Base-by-base conservation (phyloP, 805 yeast genomes). In the Middelhovenomyces tepae region DNA sequence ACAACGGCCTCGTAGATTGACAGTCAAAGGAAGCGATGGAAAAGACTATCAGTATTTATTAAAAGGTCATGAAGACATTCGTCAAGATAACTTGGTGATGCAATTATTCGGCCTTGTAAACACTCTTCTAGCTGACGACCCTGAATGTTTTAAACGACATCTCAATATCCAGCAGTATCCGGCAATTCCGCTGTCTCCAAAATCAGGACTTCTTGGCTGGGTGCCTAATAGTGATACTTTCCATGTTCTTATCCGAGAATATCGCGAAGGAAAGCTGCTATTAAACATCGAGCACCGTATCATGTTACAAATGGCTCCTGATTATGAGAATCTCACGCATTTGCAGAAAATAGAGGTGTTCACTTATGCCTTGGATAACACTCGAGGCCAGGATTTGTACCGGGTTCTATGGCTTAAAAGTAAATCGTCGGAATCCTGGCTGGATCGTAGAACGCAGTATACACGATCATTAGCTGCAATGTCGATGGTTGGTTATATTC, bases 401-500 rank as follows among this genome's bases (percentile, higher is more conserved):
- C 81, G 89, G 45, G 95, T 93, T 3, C 62, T 93, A 47, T 91
- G 99, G 99, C 69, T 91, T 45, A 91, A 91, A 62, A 83, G 95
- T 29, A 75, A 91, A 44, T 84, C 95, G 0, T 85, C 96, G 0
- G 99, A 91, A 57, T 86, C 95, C 0, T 91, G 99, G 99, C 65
- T 91, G 24, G 97, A 91, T 53, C 74, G 99, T 47, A 76, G 99
- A 54, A 89, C 96, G 0, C 87, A 94, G 1, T 91, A 91, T 52
- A 89, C 97, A 0, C 68, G 98, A 37, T 91, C 97, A 0, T 65
- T 91, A 43, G 98, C 98, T 0, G 95, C 85, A 4, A 93, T 91
- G 97, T 89, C 97, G 0, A 91, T 91, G 95, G 95, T 81, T 27
- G 99, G 99, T 1, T 91, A 91, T 55, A 89, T 91, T 34, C 65